These are phyloP conservation scores for Solanum hybrid DNA, from an alignment of 305 asterid species.

Conservation along the genomic window DNA sequence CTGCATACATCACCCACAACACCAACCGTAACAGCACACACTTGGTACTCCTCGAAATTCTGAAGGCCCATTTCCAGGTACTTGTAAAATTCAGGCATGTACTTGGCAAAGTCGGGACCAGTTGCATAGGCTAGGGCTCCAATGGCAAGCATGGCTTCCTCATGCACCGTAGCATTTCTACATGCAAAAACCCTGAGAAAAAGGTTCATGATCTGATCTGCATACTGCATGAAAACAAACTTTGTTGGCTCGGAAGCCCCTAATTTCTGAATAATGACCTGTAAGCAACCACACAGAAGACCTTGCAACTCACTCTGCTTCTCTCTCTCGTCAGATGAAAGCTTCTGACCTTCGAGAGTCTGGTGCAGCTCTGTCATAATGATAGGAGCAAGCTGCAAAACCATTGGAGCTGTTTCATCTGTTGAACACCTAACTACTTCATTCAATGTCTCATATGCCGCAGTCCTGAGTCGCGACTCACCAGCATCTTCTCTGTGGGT, in stretches of 20 bases:
- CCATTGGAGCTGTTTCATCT: conserved; percentile 75
- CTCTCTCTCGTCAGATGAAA: conserved; percentile 84
- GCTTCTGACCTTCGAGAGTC: conserved; percentile 68
- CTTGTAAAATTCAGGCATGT: conserved; percentile 86
- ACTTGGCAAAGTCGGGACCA: conserved; percentile 67
- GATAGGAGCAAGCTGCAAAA: conserved; percentile 67
- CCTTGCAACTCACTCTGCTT: conserved; percentile 84
- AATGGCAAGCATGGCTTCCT: conserved; percentile 96
- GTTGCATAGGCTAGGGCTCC: conserved; percentile 88
- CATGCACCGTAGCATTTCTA: conserved; percentile 87
- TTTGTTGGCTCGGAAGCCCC: conserved; percentile 61
- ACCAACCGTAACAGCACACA: conserved; percentile 87
- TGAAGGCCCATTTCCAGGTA: conserved; percentile 93
- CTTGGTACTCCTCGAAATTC: conserved; percentile 97
- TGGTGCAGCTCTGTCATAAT: conserved; percentile 84
- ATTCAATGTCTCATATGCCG: conserved; percentile 87
- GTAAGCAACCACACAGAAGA: conserved; percentile 86
- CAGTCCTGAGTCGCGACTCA: conserved; percentile 74
- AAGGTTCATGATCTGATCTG: conserved; percentile 85
- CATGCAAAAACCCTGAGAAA: conserved; percentile 79
- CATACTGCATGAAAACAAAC: conserved; percentile 58
- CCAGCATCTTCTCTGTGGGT: conserved; percentile 87
- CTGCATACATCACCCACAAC: conserved; percentile 90
- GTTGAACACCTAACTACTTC: conserved; percentile 90
- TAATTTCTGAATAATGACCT: conserved; percentile 82